Base-by-base conservation (phyloP, 2,329 filamentous ascomycete species). In the Sphaerulina populicola region DNA sequence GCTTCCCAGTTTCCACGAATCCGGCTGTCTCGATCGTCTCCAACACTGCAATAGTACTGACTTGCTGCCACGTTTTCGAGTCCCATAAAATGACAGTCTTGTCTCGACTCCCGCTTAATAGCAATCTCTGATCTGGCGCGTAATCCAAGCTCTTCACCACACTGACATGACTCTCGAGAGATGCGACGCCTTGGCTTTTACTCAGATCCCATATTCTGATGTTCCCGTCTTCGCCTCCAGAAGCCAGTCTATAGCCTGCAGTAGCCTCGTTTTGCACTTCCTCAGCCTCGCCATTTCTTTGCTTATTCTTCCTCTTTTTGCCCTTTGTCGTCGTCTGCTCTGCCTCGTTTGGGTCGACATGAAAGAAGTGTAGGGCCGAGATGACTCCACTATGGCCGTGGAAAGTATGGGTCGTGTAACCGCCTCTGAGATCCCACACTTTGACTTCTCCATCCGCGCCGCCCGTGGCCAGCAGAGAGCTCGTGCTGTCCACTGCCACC, bases 31-130 rank as follows among this genome's bases (percentile, higher is more conserved):
- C 93, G 29, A 97, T 76, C 33, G 85, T 81, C 68, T 98, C 93
- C 33, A 94, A 75, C 15, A 89, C 86, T 10, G 88, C 90, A 38
- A 93, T 82, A 0, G 94, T 84, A 55, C 84, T 85, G 58, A 83
- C 78, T 39, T 82, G 73, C 69, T 90, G 91, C 89, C 93, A 98
- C 18, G 83, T 88, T 57, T 74, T 79, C 15, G 85, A 78, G 69
- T 95, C 86, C 91, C 93, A 98, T 69, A 94, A 78, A 56, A 93
- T 93, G 49, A 93, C 79, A 0, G 93, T 97, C 72, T 95, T 94
- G 72, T 98, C 93, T 71, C 93, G 80, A 66, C 89, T 86, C 15
- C 82, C 88, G 4, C 89, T 93, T 2, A 98, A 77, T 29, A 98
- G 73, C 4, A 82, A 74, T 63, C 91, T 82, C 63, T 89, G 81